Evolutionary conservation across 2,329 filamentous ascomycete species (phyloP).

Genomic region (Fusarium brevicatenulatum): DNA sequence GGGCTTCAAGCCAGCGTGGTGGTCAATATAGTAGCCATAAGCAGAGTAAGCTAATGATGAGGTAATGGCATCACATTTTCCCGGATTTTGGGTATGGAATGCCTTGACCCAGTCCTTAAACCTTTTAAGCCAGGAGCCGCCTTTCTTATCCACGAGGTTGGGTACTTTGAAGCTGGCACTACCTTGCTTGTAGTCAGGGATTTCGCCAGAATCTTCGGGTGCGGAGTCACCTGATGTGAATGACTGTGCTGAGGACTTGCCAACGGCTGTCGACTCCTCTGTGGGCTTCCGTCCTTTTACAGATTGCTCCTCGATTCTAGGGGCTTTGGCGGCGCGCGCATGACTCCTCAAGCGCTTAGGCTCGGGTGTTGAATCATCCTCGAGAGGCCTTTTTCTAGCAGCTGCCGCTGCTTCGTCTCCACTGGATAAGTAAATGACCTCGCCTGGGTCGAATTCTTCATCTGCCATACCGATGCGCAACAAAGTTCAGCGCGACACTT

Average conservation of each 20-base stretch:
- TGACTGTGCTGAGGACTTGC: neutral
- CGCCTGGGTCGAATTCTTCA: conserved; percentile 32
- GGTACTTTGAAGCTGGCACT: conserved; percentile 44
- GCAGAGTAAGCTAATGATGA: conserved; percentile 39
- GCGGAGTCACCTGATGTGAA: conserved; percentile 16
- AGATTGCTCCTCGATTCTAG: conserved; percentile 41
- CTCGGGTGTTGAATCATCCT: conserved; percentile 35
- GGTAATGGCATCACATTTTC: conserved; percentile 37
- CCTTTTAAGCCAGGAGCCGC: conserved; percentile 49
- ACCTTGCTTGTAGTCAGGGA: conserved; percentile 36
- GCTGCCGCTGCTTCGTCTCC: conserved; percentile 32
- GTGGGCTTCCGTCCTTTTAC: conserved; percentile 6
- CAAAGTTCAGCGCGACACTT: neutral
- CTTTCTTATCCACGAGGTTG: conserved; percentile 39
- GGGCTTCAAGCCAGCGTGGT: conserved; percentile 45
- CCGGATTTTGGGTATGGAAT: conserved; percentile 45
- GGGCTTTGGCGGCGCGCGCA: neutral
- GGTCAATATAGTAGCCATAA: conserved; percentile 48
- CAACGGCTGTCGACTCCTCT: conserved; percentile 11
- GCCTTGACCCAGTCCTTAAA: conserved; percentile 50
- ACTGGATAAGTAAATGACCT: conserved; percentile 43
- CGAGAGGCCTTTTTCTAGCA: conserved; percentile 45
- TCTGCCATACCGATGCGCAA: conserved; percentile 21
- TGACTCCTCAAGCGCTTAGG: conserved; percentile 39
- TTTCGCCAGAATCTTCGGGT: conserved; percentile 27